Conservation (phyloP, 257 asterid species). For the Misopates orontium region DNA sequence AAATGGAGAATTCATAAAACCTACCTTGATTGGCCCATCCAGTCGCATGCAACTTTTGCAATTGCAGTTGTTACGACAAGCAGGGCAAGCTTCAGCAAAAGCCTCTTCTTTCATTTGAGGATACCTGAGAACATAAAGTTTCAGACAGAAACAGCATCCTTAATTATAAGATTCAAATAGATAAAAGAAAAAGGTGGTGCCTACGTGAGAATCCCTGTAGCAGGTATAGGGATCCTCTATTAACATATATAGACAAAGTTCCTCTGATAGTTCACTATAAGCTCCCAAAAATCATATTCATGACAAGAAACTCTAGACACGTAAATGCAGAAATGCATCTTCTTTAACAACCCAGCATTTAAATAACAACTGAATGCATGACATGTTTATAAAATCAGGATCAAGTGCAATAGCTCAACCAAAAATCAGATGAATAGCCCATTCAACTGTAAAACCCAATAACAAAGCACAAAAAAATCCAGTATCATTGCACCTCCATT, state of each 20-base stretch:
- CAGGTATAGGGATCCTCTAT: background rate
- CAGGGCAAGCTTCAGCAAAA: slow-evolving; percentile 54
- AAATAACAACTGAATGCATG: too few relatives aligned
- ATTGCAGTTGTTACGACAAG: slow-evolving; percentile 56
- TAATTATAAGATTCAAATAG: background rate
- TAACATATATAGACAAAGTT: background rate
- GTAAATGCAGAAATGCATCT: background rate
- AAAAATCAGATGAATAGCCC: background rate
- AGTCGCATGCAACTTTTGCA: slow-evolving; percentile 63
- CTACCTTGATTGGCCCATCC: slow-evolving; percentile 40
- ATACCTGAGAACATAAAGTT: slow-evolving; percentile 39
- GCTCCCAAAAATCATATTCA: background rate
- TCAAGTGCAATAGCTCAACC: background rate
- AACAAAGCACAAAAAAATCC: background rate
- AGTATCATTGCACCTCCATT: background rate
- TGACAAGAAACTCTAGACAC: background rate
- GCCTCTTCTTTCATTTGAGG: slow-evolving; percentile 49
- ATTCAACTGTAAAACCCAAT: background rate
- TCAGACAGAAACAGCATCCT: background rate
- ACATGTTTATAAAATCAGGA: background rate
- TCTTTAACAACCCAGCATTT: background rate
- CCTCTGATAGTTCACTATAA: too few relatives aligned
- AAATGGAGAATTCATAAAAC: slow-evolving; percentile 17
- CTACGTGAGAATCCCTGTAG: background rate
- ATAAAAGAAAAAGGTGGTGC: background rate